Evolutionary conservation across 331 rosid genomes (phyloP).

Genomic region (Erythrophleum ivorense): DNA sequence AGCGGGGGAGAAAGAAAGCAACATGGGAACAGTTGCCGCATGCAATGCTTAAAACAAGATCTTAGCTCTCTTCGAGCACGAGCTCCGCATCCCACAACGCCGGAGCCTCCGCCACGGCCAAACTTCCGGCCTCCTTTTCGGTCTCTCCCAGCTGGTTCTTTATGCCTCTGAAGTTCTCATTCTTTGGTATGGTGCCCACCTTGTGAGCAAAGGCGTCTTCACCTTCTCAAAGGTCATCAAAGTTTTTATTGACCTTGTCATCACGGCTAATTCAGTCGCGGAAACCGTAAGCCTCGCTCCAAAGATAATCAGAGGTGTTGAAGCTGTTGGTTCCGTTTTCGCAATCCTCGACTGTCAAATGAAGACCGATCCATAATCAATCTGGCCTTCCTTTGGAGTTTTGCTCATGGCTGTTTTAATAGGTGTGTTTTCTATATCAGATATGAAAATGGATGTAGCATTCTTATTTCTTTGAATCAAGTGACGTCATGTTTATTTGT

Average conservation of each 20-base stretch:
- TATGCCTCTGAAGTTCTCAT: conserved; percentile 94
- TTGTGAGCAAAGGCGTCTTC: conserved; percentile 79
- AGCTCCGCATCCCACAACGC: conserved; percentile 74
- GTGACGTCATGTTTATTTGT: too few relatives aligned
- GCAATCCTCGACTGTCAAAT: conserved; percentile 83
- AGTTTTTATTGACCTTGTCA: conserved; percentile 89
- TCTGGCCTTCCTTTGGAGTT: too few relatives aligned
- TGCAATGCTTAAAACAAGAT: conserved; percentile 92
- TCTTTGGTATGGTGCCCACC: conserved; percentile 94
- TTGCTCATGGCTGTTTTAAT: too few relatives aligned
- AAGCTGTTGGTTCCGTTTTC: conserved; percentile 93
- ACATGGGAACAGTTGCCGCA: conserved; percentile 96
- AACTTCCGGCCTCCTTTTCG: conserved; percentile 77
- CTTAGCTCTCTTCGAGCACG: conserved; percentile 70
- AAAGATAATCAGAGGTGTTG: conserved; percentile 88
- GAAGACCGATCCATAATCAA: conserved; percentile 59
- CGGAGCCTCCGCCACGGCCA: conserved; percentile 90
- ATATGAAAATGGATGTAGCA: too few relatives aligned
- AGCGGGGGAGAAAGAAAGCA: conserved; percentile 99
- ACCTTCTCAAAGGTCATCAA: conserved; percentile 96
- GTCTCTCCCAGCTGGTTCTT: conserved; percentile 89
- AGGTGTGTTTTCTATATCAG: too few relatives aligned
- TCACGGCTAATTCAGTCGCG: conserved; percentile 95
- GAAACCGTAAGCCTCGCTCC: conserved; percentile 99
- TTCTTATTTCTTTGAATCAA: too few relatives aligned